Conservation (phyloP, 805 yeast genomes). For the Monosporozyma solicola region DNA sequence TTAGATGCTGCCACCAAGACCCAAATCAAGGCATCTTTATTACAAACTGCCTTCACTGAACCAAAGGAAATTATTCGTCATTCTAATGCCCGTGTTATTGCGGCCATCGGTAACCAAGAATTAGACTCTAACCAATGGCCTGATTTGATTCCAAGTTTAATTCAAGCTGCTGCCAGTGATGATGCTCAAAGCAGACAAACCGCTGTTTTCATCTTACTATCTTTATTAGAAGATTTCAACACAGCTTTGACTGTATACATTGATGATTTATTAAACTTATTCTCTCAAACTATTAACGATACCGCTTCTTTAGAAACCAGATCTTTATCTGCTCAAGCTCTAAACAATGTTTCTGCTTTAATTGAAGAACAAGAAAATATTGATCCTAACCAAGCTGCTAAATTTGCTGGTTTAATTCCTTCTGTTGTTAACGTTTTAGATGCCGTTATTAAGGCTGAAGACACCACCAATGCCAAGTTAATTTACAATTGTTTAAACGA, state of each 20-base stretch:
- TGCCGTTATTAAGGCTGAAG: slow-evolving; percentile 61
- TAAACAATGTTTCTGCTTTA: slow-evolving; percentile 56
- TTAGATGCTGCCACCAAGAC: slow-evolving; percentile 40
- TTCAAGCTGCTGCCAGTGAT: slow-evolving; percentile 52
- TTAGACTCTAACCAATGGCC: slow-evolving; percentile 66
- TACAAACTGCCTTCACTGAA: slow-evolving; percentile 59
- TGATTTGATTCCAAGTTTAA: slow-evolving; percentile 61
- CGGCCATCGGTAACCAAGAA: slow-evolving; percentile 76
- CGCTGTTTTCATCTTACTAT: slow-evolving; percentile 68
- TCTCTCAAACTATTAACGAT: slow-evolving; percentile 59
- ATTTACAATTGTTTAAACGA: slow-evolving; percentile 81
- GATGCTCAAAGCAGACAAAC: slow-evolving; percentile 61
- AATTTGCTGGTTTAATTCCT: slow-evolving; percentile 64
- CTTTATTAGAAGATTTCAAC: slow-evolving; percentile 65
- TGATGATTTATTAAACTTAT: slow-evolving; percentile 61
- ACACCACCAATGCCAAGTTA: slow-evolving; percentile 59
- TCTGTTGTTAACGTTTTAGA: slow-evolving; percentile 72
- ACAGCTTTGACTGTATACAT: slow-evolving; percentile 50
- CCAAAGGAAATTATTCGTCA: slow-evolving; percentile 67
- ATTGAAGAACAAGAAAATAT: slow-evolving; percentile 51
- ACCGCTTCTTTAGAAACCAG: slow-evolving; percentile 61
- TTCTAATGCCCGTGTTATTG: slow-evolving; percentile 78
- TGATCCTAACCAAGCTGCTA: slow-evolving; percentile 38
- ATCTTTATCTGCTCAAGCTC: slow-evolving; percentile 71
- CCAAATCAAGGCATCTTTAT: slow-evolving; percentile 57